Evolutionary conservation across 768 basidiomycete genomes (phyloP), one percentile per base, ranked within the genome.

Genomic region (Lepiota venenata): DNA sequence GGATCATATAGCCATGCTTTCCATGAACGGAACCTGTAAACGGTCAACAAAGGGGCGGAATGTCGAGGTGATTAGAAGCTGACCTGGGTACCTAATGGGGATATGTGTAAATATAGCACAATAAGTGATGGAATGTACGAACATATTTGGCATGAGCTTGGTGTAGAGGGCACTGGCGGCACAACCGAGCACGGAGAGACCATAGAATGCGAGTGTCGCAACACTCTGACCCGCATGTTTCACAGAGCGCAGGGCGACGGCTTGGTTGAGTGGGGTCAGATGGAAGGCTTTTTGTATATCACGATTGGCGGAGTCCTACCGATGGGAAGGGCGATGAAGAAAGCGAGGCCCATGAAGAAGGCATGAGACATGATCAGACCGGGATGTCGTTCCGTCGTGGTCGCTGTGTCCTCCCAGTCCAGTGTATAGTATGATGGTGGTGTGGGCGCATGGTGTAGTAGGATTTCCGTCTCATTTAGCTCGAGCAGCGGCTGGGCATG

Each of bases 101-200:
- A 57, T 35, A 47, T 55, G 55, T 47, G 58, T 66, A 47, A 64
- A 64, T 55, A 54, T 59, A 47, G 50, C 40, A 42, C 18, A 29
- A 41, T 10, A 56, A 56, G 44, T 47, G 32, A 56, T 32, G 20
- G 45, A 58, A 42, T 38, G 42, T 39, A 55, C 58, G 21, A 40
- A 94, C 87, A 93, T 84, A 68, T 95, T 78, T 2, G 91, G 91
- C 0, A 91, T 93, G 47, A 86, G 67, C 58, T 90, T 90, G 41
- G 75, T 76, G 69, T 98, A 97, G 20, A 90, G 65, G 2, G 77
- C 76, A 61, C 86, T 87, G 18, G 85, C 70, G 12, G 82, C 74
- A 65, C 87, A 81, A 4, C 91, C 91, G 38, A 95, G 65, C 1
- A 74, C 67, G 49, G 77, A 72, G 18, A 89, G 73, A 11, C 60